Evolutionary conservation across 768 basidiomycete species (phyloP).

Genomic region (Flagelloscypha sp.): DNA sequence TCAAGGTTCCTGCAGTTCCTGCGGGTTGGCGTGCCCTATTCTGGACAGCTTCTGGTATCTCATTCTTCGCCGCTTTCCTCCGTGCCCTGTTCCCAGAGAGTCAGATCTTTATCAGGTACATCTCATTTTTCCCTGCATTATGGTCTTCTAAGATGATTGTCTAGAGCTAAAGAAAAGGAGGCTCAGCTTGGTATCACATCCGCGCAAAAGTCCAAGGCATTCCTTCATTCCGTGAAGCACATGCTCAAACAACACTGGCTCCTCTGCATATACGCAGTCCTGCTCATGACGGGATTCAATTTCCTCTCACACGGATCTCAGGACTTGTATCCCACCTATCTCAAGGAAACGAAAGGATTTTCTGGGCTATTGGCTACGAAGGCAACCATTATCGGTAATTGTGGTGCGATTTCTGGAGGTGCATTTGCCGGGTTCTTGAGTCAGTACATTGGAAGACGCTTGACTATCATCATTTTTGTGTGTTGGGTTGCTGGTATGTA

Average conservation of each 20-base stretch:
- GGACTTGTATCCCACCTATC: slow-evolving; percentile 78
- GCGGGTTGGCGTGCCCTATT: slow-evolving; percentile 70
- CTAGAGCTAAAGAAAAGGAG: too few relatives aligned
- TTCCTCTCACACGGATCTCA: slow-evolving; percentile 69
- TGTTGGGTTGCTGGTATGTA: slow-evolving; percentile 13
- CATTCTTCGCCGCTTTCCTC: slow-evolving; percentile 57
- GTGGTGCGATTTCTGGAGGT: slow-evolving; percentile 49
- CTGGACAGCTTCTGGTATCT: slow-evolving; percentile 70
- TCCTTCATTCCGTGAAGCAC: slow-evolving; percentile 56
- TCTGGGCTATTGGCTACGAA: slow-evolving; percentile 48
- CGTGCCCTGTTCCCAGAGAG: slow-evolving; percentile 73
- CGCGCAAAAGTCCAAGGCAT: slow-evolving; percentile 53
- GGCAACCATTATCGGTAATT: slow-evolving; percentile 78
- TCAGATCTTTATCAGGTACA: slow-evolving; percentile 51
- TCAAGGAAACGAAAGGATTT: slow-evolving; percentile 56
- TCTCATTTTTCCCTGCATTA: slow-evolving; percentile 39
- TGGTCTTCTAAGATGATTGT: too few relatives aligned
- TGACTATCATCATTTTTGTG: slow-evolving; percentile 52
- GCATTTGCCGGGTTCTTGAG: slow-evolving; percentile 61
- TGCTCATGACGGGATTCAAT: slow-evolving; percentile 78
- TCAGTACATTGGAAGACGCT: slow-evolving; percentile 75
- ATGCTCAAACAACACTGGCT: slow-evolving; percentile 84
- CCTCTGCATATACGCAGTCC: slow-evolving; percentile 73
- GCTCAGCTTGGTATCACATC: slow-evolving; percentile 25
- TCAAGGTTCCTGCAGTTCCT: slow-evolving; percentile 35